These are phyloP conservation scores for Baorangia bicolor DNA, from an alignment of 768 basidiomycete species.

Conservation along the genomic window DNA sequence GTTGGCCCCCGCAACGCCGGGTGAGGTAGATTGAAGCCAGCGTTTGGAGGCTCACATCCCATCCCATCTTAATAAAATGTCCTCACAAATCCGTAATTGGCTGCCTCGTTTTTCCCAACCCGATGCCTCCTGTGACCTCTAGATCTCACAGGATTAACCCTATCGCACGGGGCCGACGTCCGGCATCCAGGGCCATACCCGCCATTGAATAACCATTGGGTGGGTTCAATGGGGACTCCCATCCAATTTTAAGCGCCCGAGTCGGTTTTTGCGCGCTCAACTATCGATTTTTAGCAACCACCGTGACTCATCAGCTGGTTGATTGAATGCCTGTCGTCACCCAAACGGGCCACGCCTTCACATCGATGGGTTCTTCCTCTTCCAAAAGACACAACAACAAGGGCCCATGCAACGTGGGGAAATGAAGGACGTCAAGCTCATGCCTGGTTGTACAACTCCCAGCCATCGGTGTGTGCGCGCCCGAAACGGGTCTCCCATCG, in stretches of 20 bases:
- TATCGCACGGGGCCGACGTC: slow-evolving; percentile 15
- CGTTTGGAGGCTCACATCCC: background rate
- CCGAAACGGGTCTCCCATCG: slow-evolving; percentile 1
- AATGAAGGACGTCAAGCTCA: slow-evolving; percentile 1
- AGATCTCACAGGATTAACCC: slow-evolving; percentile 16
- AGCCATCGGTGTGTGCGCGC: slow-evolving; percentile 1
- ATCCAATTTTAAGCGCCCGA: background rate
- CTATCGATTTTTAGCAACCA: too few relatives aligned
- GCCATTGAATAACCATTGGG: background rate
- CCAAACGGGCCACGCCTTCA: too few relatives aligned
- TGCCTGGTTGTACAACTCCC: slow-evolving; percentile 5
- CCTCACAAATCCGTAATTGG: background rate
- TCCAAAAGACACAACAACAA: too few relatives aligned
- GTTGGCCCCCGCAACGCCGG: background rate
- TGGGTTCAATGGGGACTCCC: background rate
- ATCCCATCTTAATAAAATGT: background rate
- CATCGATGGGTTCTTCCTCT: too few relatives aligned
- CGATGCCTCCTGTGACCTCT: background rate
- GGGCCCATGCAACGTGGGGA: slow-evolving; percentile 16
- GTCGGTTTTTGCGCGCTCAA: background rate
- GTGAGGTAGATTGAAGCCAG: slow-evolving; percentile 3
- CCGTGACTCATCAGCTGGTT: too few relatives aligned
- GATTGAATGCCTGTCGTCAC: too few relatives aligned
- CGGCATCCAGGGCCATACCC: slow-evolving; percentile 1
- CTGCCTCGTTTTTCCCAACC: slow-evolving; percentile 1